Percentiles rank a stretch among this genome's conserved stretches.
These are phyloP conservation scores for Triadica sebifera DNA, from an alignment of 345 rosid genomes.

Conservation along the genomic window DNA sequence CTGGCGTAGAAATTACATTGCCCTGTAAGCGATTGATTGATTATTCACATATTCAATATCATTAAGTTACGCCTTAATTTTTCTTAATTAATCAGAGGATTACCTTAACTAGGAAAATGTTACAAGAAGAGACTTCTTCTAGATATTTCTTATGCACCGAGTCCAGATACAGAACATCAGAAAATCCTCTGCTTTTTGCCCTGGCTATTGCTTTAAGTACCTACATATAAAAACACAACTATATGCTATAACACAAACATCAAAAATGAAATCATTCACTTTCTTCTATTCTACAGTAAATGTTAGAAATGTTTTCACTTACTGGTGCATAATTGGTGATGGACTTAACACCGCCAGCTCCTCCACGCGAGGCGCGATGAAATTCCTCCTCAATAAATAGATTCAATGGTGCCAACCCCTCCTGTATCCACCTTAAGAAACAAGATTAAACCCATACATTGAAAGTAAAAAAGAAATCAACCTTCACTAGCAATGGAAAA, in stretches of 20 bases:
- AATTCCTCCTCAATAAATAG: slow-evolving; percentile 33
- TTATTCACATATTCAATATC: too few relatives aligned
- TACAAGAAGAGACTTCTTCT: slow-evolving; percentile 88
- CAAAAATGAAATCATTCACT: not conserved
- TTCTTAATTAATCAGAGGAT: not conserved
- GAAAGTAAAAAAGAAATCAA: not conserved
- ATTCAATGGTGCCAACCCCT: slow-evolving; percentile 31
- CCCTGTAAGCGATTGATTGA: slow-evolving; percentile 38
- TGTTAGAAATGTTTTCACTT: slow-evolving; percentile 20
- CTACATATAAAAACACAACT: slow-evolving; percentile 28
- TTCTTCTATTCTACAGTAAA: not conserved
- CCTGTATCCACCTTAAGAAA: not conserved
- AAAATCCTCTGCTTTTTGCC: slow-evolving; percentile 74
- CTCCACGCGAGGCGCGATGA: slow-evolving; percentile 36
- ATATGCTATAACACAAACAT: not conserved
- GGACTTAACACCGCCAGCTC: slow-evolving; percentile 40
- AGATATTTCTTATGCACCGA: slow-evolving; percentile 52
- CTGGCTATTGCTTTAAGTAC: slow-evolving; percentile 57
- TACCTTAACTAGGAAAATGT: slow-evolving; percentile 81
- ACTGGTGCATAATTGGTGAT: slow-evolving; percentile 52
- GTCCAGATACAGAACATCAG: slow-evolving; percentile 87
- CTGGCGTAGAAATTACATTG: slow-evolving; percentile 66
- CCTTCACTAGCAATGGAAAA: not conserved
- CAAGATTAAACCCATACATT: not conserved
- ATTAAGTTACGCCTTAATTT: too few relatives aligned